Percentiles rank a stretch among this genome's conserved stretches.
Conservation (phyloP, 331 rosid species). For the Spiraea crenata region DNA sequence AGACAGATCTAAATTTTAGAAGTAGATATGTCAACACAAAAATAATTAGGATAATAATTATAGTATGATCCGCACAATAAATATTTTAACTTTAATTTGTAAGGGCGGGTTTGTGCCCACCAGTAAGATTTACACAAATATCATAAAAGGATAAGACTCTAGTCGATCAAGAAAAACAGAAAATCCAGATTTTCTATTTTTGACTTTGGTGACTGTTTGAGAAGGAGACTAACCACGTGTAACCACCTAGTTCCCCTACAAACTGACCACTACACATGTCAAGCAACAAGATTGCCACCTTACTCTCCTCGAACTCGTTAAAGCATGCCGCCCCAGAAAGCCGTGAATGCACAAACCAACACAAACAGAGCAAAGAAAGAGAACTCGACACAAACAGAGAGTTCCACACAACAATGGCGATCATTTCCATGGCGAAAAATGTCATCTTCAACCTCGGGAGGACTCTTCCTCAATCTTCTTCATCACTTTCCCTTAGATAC, state of each 20-base stretch:
- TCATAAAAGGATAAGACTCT: no score
- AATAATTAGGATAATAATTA: no score
- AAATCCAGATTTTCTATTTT: no score
- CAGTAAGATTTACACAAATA: no score
- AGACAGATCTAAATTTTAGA: no score
- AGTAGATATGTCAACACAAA: no score
- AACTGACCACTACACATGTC: conserved; percentile 9
- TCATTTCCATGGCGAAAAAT: conserved; percentile 39
- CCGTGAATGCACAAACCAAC: not conserved
- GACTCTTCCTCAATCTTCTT: conserved; percentile 43
- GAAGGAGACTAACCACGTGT: not conserved
- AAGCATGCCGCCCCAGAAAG: not conserved
- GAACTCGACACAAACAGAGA: no score
- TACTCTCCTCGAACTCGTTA: not conserved
- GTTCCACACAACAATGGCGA: conserved; percentile 41
- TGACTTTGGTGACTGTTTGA: not conserved
- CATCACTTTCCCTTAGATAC: conserved; percentile 28
- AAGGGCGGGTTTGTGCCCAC: no score
- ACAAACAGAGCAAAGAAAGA: not conserved
- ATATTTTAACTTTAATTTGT: no score
- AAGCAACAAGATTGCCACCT: conserved; percentile 5
- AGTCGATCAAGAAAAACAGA: no score
- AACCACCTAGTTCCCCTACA: not conserved
- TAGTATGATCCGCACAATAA: no score
- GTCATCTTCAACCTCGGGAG: conserved; percentile 49